A percentile compares a stretch with the other conserved stretches of the same genome.
Conservation (phyloP, 2,329 filamentous ascomycete species). For the Torrubiella hemipterigena region DNA sequence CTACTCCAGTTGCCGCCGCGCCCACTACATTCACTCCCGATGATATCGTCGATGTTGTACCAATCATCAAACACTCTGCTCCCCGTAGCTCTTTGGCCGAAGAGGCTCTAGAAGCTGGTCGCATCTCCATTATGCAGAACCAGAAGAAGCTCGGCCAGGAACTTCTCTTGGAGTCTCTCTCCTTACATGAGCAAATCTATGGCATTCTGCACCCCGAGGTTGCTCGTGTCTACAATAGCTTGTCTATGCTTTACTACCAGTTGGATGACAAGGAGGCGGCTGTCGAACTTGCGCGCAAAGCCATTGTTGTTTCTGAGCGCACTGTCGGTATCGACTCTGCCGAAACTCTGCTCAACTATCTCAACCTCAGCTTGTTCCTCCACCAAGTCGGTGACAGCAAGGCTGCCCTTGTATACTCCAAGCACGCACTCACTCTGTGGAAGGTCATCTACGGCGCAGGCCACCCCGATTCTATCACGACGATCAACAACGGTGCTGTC, state of each 20-base stretch:
- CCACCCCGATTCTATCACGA: conserved; percentile 96
- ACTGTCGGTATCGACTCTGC: conserved; percentile 88
- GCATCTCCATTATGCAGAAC: conserved; percentile 89
- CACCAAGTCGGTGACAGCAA: conserved; percentile 87
- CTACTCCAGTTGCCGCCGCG: conserved; percentile 29
- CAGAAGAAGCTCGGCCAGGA: conserved; percentile 96
- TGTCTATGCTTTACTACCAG: conserved; percentile 94
- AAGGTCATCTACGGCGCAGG: conserved; percentile 90
- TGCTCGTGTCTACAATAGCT: conserved; percentile 83
- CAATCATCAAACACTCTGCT: conserved; percentile 85
- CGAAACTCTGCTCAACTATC: conserved; percentile 88
- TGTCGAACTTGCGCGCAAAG: conserved; percentile 90
- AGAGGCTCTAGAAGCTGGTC: conserved; percentile 88
- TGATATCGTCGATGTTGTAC: conserved; percentile 87
- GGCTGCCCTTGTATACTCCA: conserved; percentile 75
- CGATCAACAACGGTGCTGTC: conserved; percentile 95
- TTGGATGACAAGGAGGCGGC: conserved; percentile 96
- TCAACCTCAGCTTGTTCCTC: conserved; percentile 89
- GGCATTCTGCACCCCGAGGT: conserved; percentile 95
- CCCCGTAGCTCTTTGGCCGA: conserved; percentile 86
- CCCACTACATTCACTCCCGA: conserved; percentile 56
- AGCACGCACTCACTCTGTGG: conserved; percentile 89
- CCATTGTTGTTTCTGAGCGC: conserved; percentile 88
- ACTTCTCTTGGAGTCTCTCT: conserved; percentile 87
- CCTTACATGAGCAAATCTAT: conserved; percentile 96